Evolutionary conservation across 2,329 filamentous ascomycete species (phyloP), one percentile per base, ranked within the genome.

Genomic region (Monilinia fructigena): DNA sequence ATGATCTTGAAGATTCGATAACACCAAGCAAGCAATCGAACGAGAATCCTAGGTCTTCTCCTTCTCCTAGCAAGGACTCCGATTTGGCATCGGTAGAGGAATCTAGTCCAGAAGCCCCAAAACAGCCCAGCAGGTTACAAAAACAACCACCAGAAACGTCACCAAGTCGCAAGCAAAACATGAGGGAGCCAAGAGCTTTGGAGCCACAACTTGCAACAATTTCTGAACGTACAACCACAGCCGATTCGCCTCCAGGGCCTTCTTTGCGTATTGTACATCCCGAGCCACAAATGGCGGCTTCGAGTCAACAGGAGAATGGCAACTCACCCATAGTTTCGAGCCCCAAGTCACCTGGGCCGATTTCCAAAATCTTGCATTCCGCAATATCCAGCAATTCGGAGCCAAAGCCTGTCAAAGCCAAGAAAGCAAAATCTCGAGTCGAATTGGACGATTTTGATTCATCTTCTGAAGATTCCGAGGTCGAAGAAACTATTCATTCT

Each of bases 361-460:
- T 81, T 31, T 77, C 81, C 23, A 83, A 81, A 67, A 79, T 81
- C 50, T 75, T 80, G 65, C 78, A 75, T 74, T 75, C 76, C 18
- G 75, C 74, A 71, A 76, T 75, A 74, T 73, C 76, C 52, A 80
- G 76, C 63, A 78, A 75, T 52, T 73, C 73, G 0, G 84, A 86
- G 50, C 73, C 80, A 2, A 85, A 83, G 73, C 84, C 83, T 23
- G 80, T 82, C 66, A 86, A 86, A 76, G 80, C 83, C 54, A 85
- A 82, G 66, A 82, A 83, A 70, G 83, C 87, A 1, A 87, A 86
- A 69, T 79, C 85, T 20, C 85, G 88, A 31, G 82, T 88, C 69
- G 87, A 88, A 65, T 80, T 92, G 16, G 90, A 92, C 73, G 89
- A 90, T 70, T 89, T 90, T 55, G 89, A 80, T 50, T 79, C 83